Conservation (phyloP, 2,329 filamentous ascomycete genomes). For the Mariannaea sp. region DNA sequence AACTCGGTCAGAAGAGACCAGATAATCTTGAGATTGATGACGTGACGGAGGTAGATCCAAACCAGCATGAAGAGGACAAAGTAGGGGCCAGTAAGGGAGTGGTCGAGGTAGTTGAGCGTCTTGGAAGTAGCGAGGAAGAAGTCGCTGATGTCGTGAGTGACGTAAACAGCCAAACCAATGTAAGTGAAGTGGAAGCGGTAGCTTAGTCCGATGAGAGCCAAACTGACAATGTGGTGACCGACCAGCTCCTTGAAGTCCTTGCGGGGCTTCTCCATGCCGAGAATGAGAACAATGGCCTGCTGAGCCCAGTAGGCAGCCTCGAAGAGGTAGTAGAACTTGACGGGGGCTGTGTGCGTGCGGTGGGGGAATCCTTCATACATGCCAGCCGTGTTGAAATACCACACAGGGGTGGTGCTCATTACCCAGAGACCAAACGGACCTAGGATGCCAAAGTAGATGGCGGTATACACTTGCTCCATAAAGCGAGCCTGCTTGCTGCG, state of each 20-base stretch:
- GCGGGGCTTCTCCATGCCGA: slow-evolving; percentile 88
- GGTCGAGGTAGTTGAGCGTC: slow-evolving; percentile 87
- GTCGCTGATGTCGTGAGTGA: slow-evolving; percentile 91
- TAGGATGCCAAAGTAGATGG: slow-evolving; percentile 83
- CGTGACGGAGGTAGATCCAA: slow-evolving; percentile 92
- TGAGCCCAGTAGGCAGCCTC: slow-evolving; percentile 96
- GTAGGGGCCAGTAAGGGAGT: slow-evolving; percentile 77
- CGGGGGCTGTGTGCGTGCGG: slow-evolving; percentile 73
- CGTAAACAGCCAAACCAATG: slow-evolving; percentile 91
- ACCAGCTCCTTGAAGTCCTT: slow-evolving; percentile 97
- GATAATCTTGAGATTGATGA: slow-evolving; percentile 78
- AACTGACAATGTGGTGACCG: slow-evolving; percentile 86
- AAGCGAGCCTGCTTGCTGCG: slow-evolving; percentile 84
- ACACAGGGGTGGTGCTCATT: slow-evolving; percentile 88
- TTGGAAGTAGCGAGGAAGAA: slow-evolving; percentile 96
- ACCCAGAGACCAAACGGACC: slow-evolving; percentile 86
- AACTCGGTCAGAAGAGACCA: slow-evolving; percentile 77
- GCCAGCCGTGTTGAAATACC: slow-evolving; percentile 90
- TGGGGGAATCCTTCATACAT: slow-evolving; percentile 94
- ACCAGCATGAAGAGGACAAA: slow-evolving; percentile 80
- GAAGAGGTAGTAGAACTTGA: slow-evolving; percentile 97
- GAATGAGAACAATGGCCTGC: slow-evolving; percentile 84
- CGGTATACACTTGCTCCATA: slow-evolving; percentile 96
- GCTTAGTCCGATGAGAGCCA: slow-evolving; percentile 81
- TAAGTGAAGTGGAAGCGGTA: slow-evolving; percentile 98